A percentile compares a stretch with the other conserved stretches of the same genome.
Conservation (phyloP, 2,329 filamentous ascomycete species). For the Tolypocladium inflatum region DNA sequence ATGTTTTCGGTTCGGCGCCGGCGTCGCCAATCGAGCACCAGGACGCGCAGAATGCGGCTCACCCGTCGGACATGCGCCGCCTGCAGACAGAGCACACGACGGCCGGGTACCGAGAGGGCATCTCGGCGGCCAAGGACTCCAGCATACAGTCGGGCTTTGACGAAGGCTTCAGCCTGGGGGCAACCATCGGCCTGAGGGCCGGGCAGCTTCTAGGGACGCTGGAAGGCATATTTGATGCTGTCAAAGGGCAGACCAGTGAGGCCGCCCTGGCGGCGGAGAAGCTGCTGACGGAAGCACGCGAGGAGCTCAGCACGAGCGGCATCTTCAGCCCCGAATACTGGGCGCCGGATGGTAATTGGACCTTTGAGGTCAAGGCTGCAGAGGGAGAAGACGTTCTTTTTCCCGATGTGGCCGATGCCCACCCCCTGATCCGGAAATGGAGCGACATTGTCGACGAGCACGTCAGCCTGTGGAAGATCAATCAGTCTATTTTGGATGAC, state of each 20-base stretch:
- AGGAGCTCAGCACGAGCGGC: slow-evolving; percentile 49
- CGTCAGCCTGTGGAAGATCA: slow-evolving; percentile 22
- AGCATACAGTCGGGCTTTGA: slow-evolving; percentile 86
- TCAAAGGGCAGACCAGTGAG: slow-evolving; percentile 19
- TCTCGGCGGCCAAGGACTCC: slow-evolving; percentile 63
- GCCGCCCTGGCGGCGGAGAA: slow-evolving; percentile 12
- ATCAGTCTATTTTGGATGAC: slow-evolving; percentile 21
- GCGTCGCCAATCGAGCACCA: slow-evolving; percentile 10
- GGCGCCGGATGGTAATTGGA: slow-evolving; percentile 62
- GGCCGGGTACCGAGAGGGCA: slow-evolving; percentile 83
- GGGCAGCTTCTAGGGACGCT: slow-evolving; percentile 70
- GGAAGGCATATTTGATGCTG: slow-evolving; percentile 55
- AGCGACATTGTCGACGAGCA: slow-evolving; percentile 23
- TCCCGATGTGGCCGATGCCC: slow-evolving; percentile 52
- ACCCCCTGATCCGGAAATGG: slow-evolving; percentile 62
- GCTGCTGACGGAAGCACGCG: slow-evolving; percentile 39
- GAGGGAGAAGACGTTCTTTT: slow-evolving; percentile 40
- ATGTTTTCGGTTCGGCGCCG: slow-evolving; percentile 24
- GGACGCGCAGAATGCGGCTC: slow-evolving; percentile 11
- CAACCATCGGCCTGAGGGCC: slow-evolving; percentile 63
- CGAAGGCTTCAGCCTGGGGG: slow-evolving; percentile 78
- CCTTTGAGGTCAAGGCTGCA: slow-evolving; percentile 40
- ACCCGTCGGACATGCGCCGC: slow-evolving; percentile 59
- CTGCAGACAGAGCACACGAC: slow-evolving; percentile 71
- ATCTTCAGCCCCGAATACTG: slow-evolving; percentile 62